phyloP scores from a whole-genome alignment of 2,329 filamentous ascomycete species.

The Xenoacremonium recifei region DNA sequence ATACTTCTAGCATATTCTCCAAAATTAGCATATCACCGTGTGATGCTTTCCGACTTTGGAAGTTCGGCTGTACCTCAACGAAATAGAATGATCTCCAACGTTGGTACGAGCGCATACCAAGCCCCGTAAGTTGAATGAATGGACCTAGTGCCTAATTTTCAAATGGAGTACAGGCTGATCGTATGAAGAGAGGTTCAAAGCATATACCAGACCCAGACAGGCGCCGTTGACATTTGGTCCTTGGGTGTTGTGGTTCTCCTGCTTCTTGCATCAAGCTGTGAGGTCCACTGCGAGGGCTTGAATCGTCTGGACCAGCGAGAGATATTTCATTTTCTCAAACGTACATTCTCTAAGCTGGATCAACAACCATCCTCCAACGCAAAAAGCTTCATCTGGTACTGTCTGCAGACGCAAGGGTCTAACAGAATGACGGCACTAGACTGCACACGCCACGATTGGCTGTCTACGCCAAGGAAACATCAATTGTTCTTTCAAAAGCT shows the following conservation, averaged over 20 bases:
- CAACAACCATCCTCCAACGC: slow-evolving; percentile 23
- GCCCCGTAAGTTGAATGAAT: slow-evolving; percentile 44
- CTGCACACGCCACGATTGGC: slow-evolving; percentile 33
- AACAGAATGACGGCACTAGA: slow-evolving; percentile 27
- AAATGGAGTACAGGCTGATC: slow-evolving; percentile 4
- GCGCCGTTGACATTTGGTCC: slow-evolving; percentile 51
- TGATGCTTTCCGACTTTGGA: slow-evolving; percentile 54
- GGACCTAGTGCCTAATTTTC: not conserved
- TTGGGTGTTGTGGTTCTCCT: slow-evolving; percentile 46
- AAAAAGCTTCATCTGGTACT: slow-evolving; percentile 29
- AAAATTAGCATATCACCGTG: slow-evolving; percentile 38
- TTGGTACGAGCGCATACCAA: slow-evolving; percentile 47
- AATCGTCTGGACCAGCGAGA: slow-evolving; percentile 25
- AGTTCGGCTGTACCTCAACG: slow-evolving; percentile 42
- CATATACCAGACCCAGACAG: slow-evolving; percentile 27
- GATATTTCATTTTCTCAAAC: slow-evolving; percentile 18
- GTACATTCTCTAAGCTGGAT: slow-evolving; percentile 10
- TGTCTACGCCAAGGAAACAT: slow-evolving; percentile 31
- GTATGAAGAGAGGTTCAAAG: slow-evolving; percentile 36
- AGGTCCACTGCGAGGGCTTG: slow-evolving; percentile 21
- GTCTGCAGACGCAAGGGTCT: slow-evolving; percentile 27
- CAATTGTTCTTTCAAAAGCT: slow-evolving; percentile 30
- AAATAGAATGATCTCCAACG: slow-evolving; percentile 41
- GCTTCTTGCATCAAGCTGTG: slow-evolving; percentile 27
- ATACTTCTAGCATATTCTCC: slow-evolving; percentile 49